Base-by-base conservation (phyloP, 2,329 filamentous ascomycete species). In the Coniochaeta sp. region DNA sequence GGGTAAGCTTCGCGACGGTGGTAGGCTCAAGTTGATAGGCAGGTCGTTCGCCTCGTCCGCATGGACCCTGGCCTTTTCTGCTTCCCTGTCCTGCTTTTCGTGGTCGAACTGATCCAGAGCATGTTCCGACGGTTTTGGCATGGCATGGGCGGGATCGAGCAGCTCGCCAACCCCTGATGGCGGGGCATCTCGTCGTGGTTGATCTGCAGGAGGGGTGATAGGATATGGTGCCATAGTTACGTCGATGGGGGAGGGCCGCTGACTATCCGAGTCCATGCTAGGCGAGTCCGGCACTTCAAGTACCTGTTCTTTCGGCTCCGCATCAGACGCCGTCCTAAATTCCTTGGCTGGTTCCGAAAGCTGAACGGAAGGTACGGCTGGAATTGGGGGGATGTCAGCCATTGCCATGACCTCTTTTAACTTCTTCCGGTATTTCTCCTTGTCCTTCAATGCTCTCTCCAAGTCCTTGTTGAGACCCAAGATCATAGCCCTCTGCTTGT, bases 401-500 rank as follows among this genome's bases (percentile, higher is more conserved):
- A 74, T 70, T 0, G 79, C 73, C 68, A 86, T 73, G 9, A 84
- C 74, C 60, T 98, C 93, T 73, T 96, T 96, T 50, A 96, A 72
- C 74, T 95, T 96, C 73, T 89, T 93, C 67, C 90, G 87, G 71
- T 98, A 98, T 67, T 89, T 89, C 66, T 98, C 93, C 74, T 97
- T 97, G 67, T 98, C 95, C 71, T 96, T 96, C 64, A 96, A 74
- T 1, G 93, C 87, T 58, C 90, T 86, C 73, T 98, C 93, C 14
- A 99, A 79, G 71, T 99, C 95, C 73, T 95, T 96, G 70, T 98
- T 97, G 64, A 99, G 80, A 8, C 93, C 93, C 22, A 96, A 75
- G 59, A 99, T 92, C 87, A 99, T 93, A 17, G 91, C 87, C 63
- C 93, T 84, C 74, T 99, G 95, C 77, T 99, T 98, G 73, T 98